A percentile compares a stretch with the other conserved stretches of the same genome.
phyloP scores from a whole-genome alignment of 129 eudicot species.

The Lactuca sativa region DNA sequence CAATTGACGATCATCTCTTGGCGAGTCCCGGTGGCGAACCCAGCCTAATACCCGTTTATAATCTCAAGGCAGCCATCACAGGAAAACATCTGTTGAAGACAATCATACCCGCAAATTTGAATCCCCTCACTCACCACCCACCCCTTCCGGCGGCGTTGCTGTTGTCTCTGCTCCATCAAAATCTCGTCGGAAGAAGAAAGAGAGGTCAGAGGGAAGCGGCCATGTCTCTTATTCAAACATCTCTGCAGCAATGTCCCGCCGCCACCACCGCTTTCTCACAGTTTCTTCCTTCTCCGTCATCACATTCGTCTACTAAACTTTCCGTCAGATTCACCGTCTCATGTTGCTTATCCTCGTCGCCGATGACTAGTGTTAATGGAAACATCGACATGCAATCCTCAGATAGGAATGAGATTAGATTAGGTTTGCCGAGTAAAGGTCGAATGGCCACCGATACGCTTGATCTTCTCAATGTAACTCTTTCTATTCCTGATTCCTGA shows the following conservation, averaged over 20 bases:
- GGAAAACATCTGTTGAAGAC: neutral
- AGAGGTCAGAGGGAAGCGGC: neutral
- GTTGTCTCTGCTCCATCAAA: neutral
- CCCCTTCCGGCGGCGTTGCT: slow-evolving; percentile 20
- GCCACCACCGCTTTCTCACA: slow-evolving; percentile 17
- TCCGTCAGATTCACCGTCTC: slow-evolving; percentile 49
- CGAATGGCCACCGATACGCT: slow-evolving; percentile 83
- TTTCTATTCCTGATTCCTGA: neutral
- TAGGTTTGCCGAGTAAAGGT: slow-evolving; percentile 94
- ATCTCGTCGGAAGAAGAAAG: slow-evolving; percentile 9
- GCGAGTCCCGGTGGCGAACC: too few relatives aligned
- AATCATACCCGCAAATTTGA: neutral
- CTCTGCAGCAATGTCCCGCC: slow-evolving; percentile 41
- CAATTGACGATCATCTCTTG: too few relatives aligned
- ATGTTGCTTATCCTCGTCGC: slow-evolving; percentile 53
- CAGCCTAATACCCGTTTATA: too few relatives aligned
- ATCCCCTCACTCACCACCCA: neutral
- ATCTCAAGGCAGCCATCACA: neutral
- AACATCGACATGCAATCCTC: slow-evolving; percentile 29
- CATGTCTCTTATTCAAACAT: slow-evolving; percentile 49
- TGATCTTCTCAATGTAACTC: slow-evolving; percentile 69
- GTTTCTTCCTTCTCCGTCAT: slow-evolving; percentile 19
- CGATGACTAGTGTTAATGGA: slow-evolving; percentile 54
- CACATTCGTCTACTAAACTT: slow-evolving; percentile 21
- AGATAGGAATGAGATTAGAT: slow-evolving; percentile 60